Conservation (phyloP, 2,329 filamentous ascomycete species). For the Penicillium sp. region DNA sequence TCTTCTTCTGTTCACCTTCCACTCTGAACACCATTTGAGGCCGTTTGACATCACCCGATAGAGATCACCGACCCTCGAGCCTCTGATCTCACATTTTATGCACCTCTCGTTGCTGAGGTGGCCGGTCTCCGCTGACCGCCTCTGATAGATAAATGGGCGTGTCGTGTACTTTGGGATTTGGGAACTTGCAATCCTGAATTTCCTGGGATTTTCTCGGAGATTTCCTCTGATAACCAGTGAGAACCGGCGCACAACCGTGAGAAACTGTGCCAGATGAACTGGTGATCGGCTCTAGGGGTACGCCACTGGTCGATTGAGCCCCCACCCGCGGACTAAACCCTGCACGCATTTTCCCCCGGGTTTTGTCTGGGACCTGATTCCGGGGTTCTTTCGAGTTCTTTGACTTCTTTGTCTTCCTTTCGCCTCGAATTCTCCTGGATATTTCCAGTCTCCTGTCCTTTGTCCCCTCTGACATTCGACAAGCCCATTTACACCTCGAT, state of each 20-base stretch:
- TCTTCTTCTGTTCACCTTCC: no score
- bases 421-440: background rate
- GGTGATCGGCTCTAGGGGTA: background rate
- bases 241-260: no score
- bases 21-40: no score
- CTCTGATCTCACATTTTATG: background rate
- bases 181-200: no score
- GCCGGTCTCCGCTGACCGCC: background rate
- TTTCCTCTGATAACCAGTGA: no score
- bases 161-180: background rate
- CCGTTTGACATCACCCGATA: background rate
- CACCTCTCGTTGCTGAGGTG: background rate
- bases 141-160: background rate
- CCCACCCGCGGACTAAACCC: constrained; percentile 8
- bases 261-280: background rate
- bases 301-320: constrained; percentile 3
- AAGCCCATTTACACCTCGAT: background rate
- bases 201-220: no score
- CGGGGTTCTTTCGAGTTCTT: background rate
- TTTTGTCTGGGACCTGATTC: background rate
- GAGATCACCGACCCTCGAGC: background rate
- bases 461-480: background rate
- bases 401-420: background rate
- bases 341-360: constrained; percentile 8
- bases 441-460: background rate